These are phyloP conservation scores for Penicillium soppii DNA, from an alignment of 495 filamentous ascomycete genomes.

Conservation along the genomic window DNA sequence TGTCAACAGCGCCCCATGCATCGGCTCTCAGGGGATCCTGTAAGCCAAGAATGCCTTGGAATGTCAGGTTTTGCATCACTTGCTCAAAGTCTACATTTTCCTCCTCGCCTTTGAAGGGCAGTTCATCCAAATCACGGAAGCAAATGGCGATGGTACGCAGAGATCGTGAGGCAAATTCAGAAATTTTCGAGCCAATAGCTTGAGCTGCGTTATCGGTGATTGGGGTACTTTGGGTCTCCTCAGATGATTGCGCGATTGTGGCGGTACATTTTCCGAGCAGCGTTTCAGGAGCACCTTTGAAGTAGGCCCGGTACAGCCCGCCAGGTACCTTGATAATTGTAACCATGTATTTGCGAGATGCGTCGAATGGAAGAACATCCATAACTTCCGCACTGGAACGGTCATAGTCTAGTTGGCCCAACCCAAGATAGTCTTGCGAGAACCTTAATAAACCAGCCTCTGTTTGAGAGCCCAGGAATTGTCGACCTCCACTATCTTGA, in stretches of 20 bases:
- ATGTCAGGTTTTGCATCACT: conserved; percentile 49
- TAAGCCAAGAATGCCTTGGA: conserved; percentile 53
- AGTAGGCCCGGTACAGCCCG: conserved; percentile 50
- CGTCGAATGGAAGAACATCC: conserved; percentile 60
- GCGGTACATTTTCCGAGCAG: conserved; percentile 41
- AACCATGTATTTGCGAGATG: conserved; percentile 58
- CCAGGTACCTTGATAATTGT: conserved; percentile 47
- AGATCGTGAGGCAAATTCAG: conserved; percentile 1
- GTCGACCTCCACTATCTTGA: conserved; percentile 42
- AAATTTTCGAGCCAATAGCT: background rate
- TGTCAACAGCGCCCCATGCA: conserved; percentile 64
- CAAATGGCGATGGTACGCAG: conserved; percentile 50
- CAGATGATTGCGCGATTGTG: background rate
- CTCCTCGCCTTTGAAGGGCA: conserved; percentile 46
- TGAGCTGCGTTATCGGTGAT: background rate
- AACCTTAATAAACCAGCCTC: conserved; percentile 57
- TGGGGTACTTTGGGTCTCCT: background rate
- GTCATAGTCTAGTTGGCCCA: conserved; percentile 46
- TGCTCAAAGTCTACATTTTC: conserved; percentile 48
- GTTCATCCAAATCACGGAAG: conserved; percentile 52
- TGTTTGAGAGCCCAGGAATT: conserved; percentile 58
- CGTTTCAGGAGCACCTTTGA: conserved; percentile 62
- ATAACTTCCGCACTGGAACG: conserved; percentile 48
- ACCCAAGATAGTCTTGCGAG: conserved; percentile 51
- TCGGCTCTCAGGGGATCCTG: conserved; percentile 60